Evolutionary conservation across 2,329 filamentous ascomycete genomes (phyloP).

Genomic region (Blastomyces silverae): DNA sequence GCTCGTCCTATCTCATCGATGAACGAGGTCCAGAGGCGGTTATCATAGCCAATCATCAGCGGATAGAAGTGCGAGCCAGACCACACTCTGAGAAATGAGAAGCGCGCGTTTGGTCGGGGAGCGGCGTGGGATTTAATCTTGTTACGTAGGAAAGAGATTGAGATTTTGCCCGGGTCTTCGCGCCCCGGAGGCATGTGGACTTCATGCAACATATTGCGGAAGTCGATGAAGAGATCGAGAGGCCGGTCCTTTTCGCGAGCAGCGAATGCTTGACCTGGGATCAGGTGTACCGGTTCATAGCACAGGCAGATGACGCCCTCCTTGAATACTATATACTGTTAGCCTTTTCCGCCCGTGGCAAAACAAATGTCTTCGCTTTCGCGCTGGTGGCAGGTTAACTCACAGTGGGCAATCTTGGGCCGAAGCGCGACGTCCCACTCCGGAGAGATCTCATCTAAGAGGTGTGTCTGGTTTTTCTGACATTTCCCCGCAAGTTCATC

Average conservation of each 20-base stretch:
- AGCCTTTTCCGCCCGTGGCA: not conserved
- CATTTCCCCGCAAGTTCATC: slow-evolving; percentile 27
- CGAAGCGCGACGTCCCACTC: slow-evolving; percentile 40
- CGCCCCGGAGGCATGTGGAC: slow-evolving; percentile 26
- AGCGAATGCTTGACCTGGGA: slow-evolving; percentile 36
- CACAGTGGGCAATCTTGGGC: slow-evolving; percentile 39
- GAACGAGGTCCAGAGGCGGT: slow-evolving; percentile 36
- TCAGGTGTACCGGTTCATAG: slow-evolving; percentile 11
- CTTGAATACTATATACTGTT: slow-evolving; percentile 37
- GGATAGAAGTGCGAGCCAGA: slow-evolving; percentile 47
- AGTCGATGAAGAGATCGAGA: slow-evolving; percentile 44
- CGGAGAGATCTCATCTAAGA: slow-evolving; percentile 29
- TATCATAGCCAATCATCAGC: slow-evolving; percentile 40
- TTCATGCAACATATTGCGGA: slow-evolving; percentile 24
- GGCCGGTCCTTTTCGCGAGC: slow-evolving; percentile 34
- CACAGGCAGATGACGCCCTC: slow-evolving; percentile 38
- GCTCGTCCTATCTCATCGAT: slow-evolving; percentile 39
- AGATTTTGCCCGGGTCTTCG: slow-evolving; percentile 32
- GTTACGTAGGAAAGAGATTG: slow-evolving; percentile 29
- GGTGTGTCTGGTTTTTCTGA: slow-evolving; percentile 27
- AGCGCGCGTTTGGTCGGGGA: slow-evolving; percentile 28
- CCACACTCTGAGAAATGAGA: slow-evolving; percentile 45
- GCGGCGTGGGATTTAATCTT: slow-evolving; percentile 23
- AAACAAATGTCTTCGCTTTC: not conserved
- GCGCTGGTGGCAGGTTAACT: slow-evolving; percentile 12